Base-by-base conservation (phyloP, 148 eudicot species). In the Dianthus caryophyllus region DNA sequence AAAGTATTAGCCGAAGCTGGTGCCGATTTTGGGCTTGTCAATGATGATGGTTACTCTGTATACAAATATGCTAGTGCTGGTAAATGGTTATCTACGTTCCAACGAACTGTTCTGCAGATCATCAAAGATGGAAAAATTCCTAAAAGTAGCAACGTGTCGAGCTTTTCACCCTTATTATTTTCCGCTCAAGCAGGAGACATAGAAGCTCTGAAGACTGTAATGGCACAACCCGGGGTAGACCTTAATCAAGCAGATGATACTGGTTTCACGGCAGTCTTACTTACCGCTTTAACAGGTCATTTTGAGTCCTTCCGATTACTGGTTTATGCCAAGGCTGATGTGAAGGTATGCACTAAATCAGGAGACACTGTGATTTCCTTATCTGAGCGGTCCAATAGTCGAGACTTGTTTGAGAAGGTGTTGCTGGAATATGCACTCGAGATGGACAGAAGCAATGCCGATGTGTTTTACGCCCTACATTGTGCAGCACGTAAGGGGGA, bases 401-500 rank as follows among this genome's bases (percentile, higher is more conserved):
- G 78, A 11, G 90, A 90, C 64, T 71, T 72, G 13, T 83, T 94
- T 67, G 97, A 88, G 74, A 88, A 85, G 75, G 93, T 94, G 21
- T 71, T 94, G 87, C 87, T 94, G 2, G 88, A 90, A 66, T 86
- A 81, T 48, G 92, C 96, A 12, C 87, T 94, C 2, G 85, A 90
- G 44, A 88, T 83, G 70, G 97, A 86, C 39, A 87, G 82, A 29
- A 79, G 74, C 26, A 82, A 73, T 76, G 80, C 77, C 1, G 84
- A 67, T 76, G 86, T 91, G 0, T 94, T 90, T 66, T 81, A 77
- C 33, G 92, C 90, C 4, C 71, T 90, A 17, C 97, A 88, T 33
- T 90, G 89, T 71, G 99, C 99, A 7, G 88, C 97, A 43, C 83
- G 97, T 2, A 75, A 75, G 20, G 95, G 91, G 15, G 96, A 94